These are phyloP conservation scores for Trichoderma oligosporum DNA, from an alignment of 2,329 filamentous ascomycete genomes.

Conservation along the genomic window DNA sequence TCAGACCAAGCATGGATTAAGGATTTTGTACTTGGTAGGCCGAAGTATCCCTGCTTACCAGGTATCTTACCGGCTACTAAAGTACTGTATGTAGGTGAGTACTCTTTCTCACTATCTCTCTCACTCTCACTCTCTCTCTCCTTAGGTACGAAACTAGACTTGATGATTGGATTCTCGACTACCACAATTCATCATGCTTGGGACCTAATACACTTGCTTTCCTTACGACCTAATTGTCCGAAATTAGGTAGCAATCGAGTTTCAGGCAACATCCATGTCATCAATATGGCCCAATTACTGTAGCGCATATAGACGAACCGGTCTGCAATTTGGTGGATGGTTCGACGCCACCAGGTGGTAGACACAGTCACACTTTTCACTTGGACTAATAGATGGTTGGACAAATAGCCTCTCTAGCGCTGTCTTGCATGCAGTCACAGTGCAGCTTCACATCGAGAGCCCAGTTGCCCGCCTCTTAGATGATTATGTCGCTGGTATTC, in stretches of 20 bases:
- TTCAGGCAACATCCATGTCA: not conserved
- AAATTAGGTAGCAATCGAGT: not conserved
- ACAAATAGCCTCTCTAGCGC: not conserved
- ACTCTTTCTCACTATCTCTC: no score
- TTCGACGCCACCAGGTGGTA: not conserved
- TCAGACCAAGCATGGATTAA: not conserved
- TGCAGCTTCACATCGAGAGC: not conserved
- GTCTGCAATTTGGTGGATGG: not conserved
- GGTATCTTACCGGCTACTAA: no score
- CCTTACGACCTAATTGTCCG: not conserved
- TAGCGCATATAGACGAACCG: constrained; percentile 1
- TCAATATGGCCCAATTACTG: not conserved
- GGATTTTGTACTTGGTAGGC: not conserved
- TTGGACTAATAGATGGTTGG: not conserved
- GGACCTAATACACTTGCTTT: not conserved
- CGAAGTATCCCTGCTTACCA: no score
- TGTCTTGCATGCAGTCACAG: not conserved
- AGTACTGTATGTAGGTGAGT: no score
- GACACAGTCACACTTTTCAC: not conserved
- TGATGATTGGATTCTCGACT: not conserved
- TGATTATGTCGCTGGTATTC: not conserved
- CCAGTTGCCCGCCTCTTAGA: not conserved
- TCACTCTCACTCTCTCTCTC: no score
- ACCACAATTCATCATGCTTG: not conserved
- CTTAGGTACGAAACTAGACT: not conserved